Percentiles rank a stretch among this genome's conserved stretches.
These are phyloP conservation scores for Alternaria brassicicola DNA, from an alignment of 2,329 filamentous ascomycete species.

Conservation along the genomic window DNA sequence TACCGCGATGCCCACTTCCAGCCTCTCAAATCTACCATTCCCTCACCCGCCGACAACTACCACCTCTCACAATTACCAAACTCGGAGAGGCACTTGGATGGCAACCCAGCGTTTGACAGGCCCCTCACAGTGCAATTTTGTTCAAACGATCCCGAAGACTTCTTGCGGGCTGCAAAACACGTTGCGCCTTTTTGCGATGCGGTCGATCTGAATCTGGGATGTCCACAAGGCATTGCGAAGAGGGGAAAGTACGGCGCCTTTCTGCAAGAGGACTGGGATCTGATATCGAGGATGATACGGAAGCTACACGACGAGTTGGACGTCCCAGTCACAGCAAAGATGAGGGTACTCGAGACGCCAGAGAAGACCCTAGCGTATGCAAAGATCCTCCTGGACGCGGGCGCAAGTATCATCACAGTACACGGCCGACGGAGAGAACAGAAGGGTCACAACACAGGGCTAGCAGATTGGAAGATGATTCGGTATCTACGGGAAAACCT, in stretches of 20 bases:
- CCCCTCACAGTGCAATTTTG: conserved; percentile 97
- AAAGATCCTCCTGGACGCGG: conserved; percentile 81
- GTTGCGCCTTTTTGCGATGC: conserved; percentile 91
- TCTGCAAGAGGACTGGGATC: conserved; percentile 86
- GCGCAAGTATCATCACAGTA: conserved; percentile 90
- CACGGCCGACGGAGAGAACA: conserved; percentile 89
- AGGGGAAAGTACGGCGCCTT: conserved; percentile 94
- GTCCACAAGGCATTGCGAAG: conserved; percentile 91
- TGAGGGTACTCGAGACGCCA: conserved; percentile 83
- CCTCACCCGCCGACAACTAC: conserved; percentile 44
- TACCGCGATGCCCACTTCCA: conserved; percentile 86
- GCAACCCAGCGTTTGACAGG: conserved; percentile 81
- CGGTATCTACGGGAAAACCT: conserved; percentile 81
- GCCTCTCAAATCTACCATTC: conserved; percentile 56
- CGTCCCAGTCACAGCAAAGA: conserved; percentile 92
- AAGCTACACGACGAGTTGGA: conserved; percentile 78
- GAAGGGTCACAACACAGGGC: conserved; percentile 91
- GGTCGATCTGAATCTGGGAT: conserved; percentile 93
- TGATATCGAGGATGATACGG: conserved; percentile 82
- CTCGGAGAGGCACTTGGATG: conserved; percentile 67
- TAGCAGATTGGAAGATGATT: conserved; percentile 91
- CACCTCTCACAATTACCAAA: conserved; percentile 41
- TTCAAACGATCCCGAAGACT: conserved; percentile 80
- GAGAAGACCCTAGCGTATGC: conserved; percentile 91
- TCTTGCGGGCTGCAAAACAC: conserved; percentile 77